These are phyloP conservation scores for Aspergillus pseudotamarii DNA, from an alignment of 2,329 filamentous ascomycete genomes.

Conservation along the genomic window DNA sequence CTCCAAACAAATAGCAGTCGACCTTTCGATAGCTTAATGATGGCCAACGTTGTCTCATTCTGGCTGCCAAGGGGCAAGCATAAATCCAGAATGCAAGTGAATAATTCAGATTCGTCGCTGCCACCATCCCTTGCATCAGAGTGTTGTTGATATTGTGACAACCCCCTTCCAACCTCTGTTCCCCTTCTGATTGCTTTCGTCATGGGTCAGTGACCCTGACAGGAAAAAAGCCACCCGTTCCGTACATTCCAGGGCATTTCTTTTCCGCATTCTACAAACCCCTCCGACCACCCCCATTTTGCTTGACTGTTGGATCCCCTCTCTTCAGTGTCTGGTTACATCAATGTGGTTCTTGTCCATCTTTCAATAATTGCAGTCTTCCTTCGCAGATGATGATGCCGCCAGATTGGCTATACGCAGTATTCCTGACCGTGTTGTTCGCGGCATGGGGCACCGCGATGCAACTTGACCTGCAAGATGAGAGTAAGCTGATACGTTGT, in stretches of 20 bases:
- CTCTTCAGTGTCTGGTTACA: background rate
- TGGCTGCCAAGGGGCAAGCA: no score
- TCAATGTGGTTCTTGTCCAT: background rate
- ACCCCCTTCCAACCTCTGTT: no score
- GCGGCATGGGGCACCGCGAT: conserved; percentile 16
- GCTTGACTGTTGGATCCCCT: background rate
- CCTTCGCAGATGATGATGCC: background rate
- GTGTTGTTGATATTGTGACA: no score
- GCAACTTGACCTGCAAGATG: conserved; percentile 25
- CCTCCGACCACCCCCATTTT: background rate
- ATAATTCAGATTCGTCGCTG: no score
- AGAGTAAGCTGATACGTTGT: conserved; percentile 13
- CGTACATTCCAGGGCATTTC: background rate
- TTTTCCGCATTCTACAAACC: background rate
- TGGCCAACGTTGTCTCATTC: no score
- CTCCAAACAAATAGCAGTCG: no score
- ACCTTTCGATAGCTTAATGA: no score
- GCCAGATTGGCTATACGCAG: conserved; percentile 11
- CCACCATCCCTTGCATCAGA: no score
- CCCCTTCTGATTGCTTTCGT: background rate
- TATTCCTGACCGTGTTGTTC: conserved; percentile 13
- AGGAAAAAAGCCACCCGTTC: background rate
- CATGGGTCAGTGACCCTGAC: background rate
- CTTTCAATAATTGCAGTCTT: background rate
- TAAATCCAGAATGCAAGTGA: no score